Conservation (phyloP, 202 grass and related monocot genomes). For the Zoysia matrella region DNA sequence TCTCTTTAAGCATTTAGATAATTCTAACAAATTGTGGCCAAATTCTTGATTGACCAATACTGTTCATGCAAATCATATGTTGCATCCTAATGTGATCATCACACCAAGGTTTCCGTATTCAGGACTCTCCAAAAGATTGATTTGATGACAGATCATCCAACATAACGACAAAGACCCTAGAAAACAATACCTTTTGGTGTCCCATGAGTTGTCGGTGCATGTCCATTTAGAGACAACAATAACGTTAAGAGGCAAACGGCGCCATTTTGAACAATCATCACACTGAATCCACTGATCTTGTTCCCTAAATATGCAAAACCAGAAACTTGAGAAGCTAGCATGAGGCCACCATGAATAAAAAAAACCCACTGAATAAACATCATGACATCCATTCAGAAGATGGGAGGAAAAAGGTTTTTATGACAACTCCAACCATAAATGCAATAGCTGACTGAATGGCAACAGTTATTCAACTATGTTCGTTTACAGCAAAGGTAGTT, state of each 20-base stretch:
- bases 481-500: neutral
- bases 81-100: constrained; percentile 5
- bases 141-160: neutral
- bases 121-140: neutral
- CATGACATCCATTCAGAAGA: constrained; percentile 5
- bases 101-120: neutral
- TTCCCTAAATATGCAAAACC: constrained; percentile 58
- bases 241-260: constrained; percentile 79
- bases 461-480: neutral
- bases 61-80: neutral
- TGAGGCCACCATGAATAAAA: neutral
- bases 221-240: constrained; percentile 58
- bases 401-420: neutral
- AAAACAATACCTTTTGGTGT: constrained; percentile 67
- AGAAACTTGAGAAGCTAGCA: constrained; percentile 32
- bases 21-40: constrained; percentile 14
- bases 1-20: neutral
- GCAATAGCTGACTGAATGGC: neutral
- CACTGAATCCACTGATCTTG: constrained; percentile 99
- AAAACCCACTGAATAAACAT: neutral
- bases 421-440: neutral
- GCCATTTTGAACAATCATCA: constrained; percentile 97
- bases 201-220: constrained; percentile 59
- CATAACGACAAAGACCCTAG: neutral
- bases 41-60: neutral